These are phyloP conservation scores for Aureobasidium leucospermi DNA, from an alignment of 2,329 filamentous ascomycete species.

Conservation along the genomic window DNA sequence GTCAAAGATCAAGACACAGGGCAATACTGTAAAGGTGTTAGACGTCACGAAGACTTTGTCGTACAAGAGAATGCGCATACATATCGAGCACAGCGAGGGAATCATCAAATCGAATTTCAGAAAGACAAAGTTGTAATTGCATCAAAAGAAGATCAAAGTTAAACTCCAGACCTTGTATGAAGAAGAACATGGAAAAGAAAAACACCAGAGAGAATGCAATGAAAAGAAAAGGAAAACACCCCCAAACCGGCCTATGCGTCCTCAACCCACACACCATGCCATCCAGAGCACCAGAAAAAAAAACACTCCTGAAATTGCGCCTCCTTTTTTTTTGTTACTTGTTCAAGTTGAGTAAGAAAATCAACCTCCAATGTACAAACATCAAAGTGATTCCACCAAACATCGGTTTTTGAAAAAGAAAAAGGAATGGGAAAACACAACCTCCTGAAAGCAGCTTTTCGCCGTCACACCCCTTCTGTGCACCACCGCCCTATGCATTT, in stretches of 20 bases:
- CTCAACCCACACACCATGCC: neutral
- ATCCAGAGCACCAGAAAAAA: neutral
- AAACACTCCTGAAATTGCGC: neutral
- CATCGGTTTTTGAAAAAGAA: neutral
- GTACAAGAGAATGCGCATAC: too few relatives aligned
- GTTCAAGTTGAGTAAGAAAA: neutral
- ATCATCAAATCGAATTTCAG: too few relatives aligned
- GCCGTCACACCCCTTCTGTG: neutral
- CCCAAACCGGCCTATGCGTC: conserved; percentile 1
- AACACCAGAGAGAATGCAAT: neutral
- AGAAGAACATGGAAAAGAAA: neutral
- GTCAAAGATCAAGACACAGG: too few relatives aligned
- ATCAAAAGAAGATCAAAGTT: neutral
- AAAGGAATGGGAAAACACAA: neutral
- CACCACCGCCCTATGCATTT: neutral
- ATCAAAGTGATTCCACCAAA: neutral
- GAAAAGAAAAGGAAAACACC: neutral
- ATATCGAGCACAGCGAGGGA: too few relatives aligned
- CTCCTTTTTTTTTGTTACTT: neutral
- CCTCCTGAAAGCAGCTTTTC: neutral
- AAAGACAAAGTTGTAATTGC: too few relatives aligned
- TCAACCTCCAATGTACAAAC: neutral
- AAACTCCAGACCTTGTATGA: neutral
- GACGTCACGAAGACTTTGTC: too few relatives aligned
- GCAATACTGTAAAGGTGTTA: too few relatives aligned